phyloP scores from a whole-genome alignment of 2,329 filamentous ascomycete species.

The Paraconiothyrium brasiliense region DNA sequence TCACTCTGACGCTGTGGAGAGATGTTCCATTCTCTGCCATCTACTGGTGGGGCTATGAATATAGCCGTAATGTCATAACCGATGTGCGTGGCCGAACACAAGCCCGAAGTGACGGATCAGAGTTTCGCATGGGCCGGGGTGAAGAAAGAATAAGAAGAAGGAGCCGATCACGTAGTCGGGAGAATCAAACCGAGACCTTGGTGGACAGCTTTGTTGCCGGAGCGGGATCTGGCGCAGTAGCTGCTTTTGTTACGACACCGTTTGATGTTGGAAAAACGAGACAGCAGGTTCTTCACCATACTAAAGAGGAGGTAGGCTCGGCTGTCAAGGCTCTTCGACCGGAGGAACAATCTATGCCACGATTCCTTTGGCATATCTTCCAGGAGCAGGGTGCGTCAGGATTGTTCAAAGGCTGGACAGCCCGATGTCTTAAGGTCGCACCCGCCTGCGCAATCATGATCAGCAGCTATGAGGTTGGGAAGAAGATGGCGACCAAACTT shows the following conservation, averaged over 20 bases:
- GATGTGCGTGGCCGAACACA: slow-evolving; percentile 69
- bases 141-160: slow-evolving; percentile 40
- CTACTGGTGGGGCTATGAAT: slow-evolving; percentile 99
- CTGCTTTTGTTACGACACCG: slow-evolving; percentile 88
- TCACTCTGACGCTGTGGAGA: slow-evolving; percentile 92
- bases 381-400: slow-evolving; percentile 81
- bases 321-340: slow-evolving; percentile 61
- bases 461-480: slow-evolving; percentile 95
- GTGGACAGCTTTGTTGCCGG: slow-evolving; percentile 90
- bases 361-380: slow-evolving; percentile 91
- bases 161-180: slow-evolving; percentile 67
- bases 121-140: slow-evolving; percentile 46
- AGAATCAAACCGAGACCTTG: slow-evolving; percentile 80
- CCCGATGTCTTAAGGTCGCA: slow-evolving; percentile 90
- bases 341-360: slow-evolving; percentile 80
- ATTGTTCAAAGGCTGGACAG: slow-evolving; percentile 90
- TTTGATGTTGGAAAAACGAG: slow-evolving; percentile 98
- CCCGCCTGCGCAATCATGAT: slow-evolving; percentile 99
- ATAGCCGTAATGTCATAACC: slow-evolving; percentile 75
- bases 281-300: slow-evolving; percentile 81
- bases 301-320: slow-evolving; percentile 51
- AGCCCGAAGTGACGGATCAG: slow-evolving; percentile 38
- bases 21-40: slow-evolving; percentile 97
- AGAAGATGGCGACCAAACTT: slow-evolving; percentile 80
- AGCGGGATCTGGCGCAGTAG: slow-evolving; percentile 81